These are phyloP conservation scores for Gastrolobium bilobum DNA, from an alignment of 306 rosid genomes.

Conservation along the genomic window DNA sequence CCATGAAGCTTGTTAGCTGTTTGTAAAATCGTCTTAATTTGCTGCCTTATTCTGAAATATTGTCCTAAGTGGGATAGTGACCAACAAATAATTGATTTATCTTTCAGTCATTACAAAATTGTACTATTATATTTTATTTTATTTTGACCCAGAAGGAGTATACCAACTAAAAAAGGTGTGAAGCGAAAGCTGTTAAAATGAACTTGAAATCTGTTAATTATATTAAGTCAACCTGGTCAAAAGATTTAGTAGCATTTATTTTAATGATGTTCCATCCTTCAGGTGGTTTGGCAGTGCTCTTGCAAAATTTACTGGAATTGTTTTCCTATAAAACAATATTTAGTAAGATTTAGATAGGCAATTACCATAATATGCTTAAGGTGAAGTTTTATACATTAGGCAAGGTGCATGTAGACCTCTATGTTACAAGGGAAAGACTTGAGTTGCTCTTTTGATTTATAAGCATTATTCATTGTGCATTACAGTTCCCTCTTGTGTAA, in stretches of 20 bases:
- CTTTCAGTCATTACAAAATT: constrained; percentile 26
- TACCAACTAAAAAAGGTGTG: neutral
- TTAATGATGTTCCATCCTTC: neutral
- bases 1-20: constrained; percentile 3
- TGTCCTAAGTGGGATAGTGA: constrained; percentile 11
- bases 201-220: constrained; percentile 27
- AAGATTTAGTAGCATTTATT: neutral
- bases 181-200: neutral
- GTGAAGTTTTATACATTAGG: neutral
- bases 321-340: constrained; percentile 23
- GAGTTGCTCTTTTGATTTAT: constrained; percentile 8
- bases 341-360: constrained; percentile 10
- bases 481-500: constrained; percentile 32
- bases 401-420: constrained; percentile 5
- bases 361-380: constrained; percentile 21
- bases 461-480: constrained; percentile 30
- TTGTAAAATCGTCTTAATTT: neutral
- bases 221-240: constrained; percentile 9
- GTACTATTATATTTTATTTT: neutral
- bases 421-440: constrained; percentile 13
- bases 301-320: neutral
- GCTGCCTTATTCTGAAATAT: neutral
- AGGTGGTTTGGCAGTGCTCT: neutral
- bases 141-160: neutral
- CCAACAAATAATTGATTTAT: constrained; percentile 15